Conservation (phyloP, 306 rosid genomes). For the Senna tora region DNA sequence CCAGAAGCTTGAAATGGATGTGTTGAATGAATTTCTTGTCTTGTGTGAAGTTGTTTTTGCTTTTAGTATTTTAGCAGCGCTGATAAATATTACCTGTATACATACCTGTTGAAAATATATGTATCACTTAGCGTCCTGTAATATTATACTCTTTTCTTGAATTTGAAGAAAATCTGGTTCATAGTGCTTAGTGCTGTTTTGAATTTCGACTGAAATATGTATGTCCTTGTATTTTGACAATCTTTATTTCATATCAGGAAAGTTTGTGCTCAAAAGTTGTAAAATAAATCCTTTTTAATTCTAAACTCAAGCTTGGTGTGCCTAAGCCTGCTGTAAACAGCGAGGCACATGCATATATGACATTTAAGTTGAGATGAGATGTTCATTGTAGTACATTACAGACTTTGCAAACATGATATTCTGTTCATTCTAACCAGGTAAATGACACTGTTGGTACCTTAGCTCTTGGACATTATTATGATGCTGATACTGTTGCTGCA, state of each 20-base stretch:
- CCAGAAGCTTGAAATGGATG: background rate
- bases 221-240: background rate
- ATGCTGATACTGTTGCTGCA: slow-evolving; percentile 87
- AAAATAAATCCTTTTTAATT: slow-evolving; percentile 7
- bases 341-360: background rate
- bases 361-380: background rate
- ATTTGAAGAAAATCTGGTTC: background rate
- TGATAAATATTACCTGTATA: background rate
- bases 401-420: slow-evolving; percentile 17
- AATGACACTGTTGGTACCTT: slow-evolving; percentile 93
- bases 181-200: background rate
- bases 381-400: slow-evolving; percentile 5
- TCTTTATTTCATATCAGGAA: background rate
- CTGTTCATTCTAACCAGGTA: slow-evolving; percentile 54
- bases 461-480: slow-evolving; percentile 88
- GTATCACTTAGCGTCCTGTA: too few species aligned
- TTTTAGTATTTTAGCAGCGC: background rate
- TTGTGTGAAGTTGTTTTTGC: background rate
- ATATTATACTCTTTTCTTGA: background rate
- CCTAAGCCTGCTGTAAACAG: background rate
- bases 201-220: slow-evolving; percentile 2
- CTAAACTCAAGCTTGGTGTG: background rate
- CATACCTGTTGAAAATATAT: background rate
- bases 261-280: background rate
- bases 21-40: background rate